Evolutionary conservation across 2,329 filamentous ascomycete genomes (phyloP).

Genomic region (Fusarium palustre): DNA sequence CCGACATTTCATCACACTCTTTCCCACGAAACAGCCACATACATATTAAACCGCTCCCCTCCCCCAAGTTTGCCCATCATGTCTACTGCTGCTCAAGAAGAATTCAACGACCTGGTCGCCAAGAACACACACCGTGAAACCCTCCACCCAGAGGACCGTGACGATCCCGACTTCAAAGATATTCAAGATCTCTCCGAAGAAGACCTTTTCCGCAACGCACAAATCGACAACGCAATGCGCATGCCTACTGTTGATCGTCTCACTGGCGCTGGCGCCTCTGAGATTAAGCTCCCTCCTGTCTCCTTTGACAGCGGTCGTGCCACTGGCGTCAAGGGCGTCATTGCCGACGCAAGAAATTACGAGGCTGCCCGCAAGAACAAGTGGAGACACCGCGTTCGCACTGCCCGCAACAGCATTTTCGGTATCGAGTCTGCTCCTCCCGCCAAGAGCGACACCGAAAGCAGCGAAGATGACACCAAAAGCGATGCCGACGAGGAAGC

Average conservation of each 20-base stretch:
- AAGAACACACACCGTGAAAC: slow-evolving; percentile 62
- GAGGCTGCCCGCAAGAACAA: slow-evolving; percentile 72
- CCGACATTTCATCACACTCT: slow-evolving; percentile 29
- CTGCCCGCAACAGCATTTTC: slow-evolving; percentile 67
- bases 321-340: slow-evolving; percentile 88
- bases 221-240: slow-evolving; percentile 74
- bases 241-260: slow-evolving; percentile 63
- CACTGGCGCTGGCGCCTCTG: slow-evolving; percentile 57
- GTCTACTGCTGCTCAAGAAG: slow-evolving; percentile 73
- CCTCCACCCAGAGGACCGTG: slow-evolving; percentile 70
- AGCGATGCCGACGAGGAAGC: slow-evolving; percentile 76
- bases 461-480: slow-evolving; percentile 58
- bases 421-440: slow-evolving; percentile 54
- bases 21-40: slow-evolving; percentile 24
- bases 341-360: slow-evolving; percentile 83
- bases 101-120: slow-evolving; percentile 72
- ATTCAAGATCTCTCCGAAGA: slow-evolving; percentile 69
- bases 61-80: slow-evolving; percentile 55
- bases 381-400: slow-evolving; percentile 64
- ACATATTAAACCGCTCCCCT: slow-evolving; percentile 44
- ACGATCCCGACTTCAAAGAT: slow-evolving; percentile 59
- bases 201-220: slow-evolving; percentile 62
- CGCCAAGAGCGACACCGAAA: slow-evolving; percentile 59
- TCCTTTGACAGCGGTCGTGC: slow-evolving; percentile 76
- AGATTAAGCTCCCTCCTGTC: slow-evolving; percentile 70